phyloP scores from a whole-genome alignment of 371 early-diverging fungal species.

The Haplosporangium sp. region DNA sequence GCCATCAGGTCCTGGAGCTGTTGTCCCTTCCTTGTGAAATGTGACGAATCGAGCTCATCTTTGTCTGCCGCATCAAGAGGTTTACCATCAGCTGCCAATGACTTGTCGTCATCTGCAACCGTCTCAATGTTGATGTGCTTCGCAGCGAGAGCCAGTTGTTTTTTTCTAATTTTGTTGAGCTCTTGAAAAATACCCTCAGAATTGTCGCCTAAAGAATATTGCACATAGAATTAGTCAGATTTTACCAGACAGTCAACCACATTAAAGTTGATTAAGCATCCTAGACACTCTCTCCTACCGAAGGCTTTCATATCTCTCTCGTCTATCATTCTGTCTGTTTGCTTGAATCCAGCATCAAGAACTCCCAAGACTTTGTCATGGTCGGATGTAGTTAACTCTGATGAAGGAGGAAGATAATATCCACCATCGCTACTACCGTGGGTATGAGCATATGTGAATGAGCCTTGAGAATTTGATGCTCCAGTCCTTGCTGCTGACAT shows the following conservation, averaged over 20 bases:
- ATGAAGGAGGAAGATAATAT: conserved; percentile 47
- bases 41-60: conserved; percentile 41
- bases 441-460: conserved; percentile 5
- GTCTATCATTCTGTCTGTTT: conserved; percentile 43
- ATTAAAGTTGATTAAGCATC: neutral
- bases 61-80: conserved; percentile 50
- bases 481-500: conserved; percentile 8
- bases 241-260: neutral
- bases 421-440: conserved; percentile 16
- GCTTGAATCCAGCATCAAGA: conserved; percentile 35
- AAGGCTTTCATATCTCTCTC: conserved; percentile 52
- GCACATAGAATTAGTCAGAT: neutral
- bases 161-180: conserved; percentile 48
- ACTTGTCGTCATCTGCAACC: conserved; percentile 46
- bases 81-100: conserved; percentile 45
- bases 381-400: conserved; percentile 44
- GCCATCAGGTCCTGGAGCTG: conserved; percentile 53
- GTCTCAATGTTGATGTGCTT: conserved; percentile 55
- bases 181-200: conserved; percentile 55
- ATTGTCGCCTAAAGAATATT: conserved; percentile 32
- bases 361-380: conserved; percentile 49
- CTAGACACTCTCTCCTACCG: conserved; percentile 12
- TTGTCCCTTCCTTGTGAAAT: conserved; percentile 47
- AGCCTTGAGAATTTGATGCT: conserved; percentile 24
- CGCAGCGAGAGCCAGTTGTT: conserved; percentile 48